phyloP scores from a whole-genome alignment of 768 basidiomycete genomes.

The Tephrocybe sp. region DNA sequence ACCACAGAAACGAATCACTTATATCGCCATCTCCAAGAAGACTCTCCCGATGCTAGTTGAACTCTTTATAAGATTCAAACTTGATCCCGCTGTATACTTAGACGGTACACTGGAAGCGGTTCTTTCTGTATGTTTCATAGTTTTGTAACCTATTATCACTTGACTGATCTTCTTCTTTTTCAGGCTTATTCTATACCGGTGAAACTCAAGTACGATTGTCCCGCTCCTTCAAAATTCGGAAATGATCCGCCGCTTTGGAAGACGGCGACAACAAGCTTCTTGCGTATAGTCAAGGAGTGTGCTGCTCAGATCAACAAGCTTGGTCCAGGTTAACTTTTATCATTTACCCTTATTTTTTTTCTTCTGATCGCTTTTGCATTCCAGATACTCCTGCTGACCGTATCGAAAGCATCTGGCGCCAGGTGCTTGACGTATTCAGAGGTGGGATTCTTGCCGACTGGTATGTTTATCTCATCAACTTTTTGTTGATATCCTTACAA shows the following conservation, averaged over 20 bases:
- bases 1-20: conserved; percentile 72
- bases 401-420: conserved; percentile 83
- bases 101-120: conserved; percentile 87
- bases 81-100: conserved; percentile 59
- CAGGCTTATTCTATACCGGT: conserved; percentile 90
- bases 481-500: neutral
- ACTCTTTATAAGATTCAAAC: conserved; percentile 70
- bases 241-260: conserved; percentile 92
- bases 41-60: conserved; percentile 82
- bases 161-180: neutral
- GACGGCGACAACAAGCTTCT: conserved; percentile 82
- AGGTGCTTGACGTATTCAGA: conserved; percentile 76
- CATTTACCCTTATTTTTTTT: neutral
- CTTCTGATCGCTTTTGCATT: neutral
- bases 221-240: conserved; percentile 83
- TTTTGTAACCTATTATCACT: neutral
- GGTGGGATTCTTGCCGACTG: conserved; percentile 86
- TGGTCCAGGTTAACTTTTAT: conserved; percentile 40
- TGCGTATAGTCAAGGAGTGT: conserved; percentile 72
- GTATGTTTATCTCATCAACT: conserved; percentile 32
- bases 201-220: conserved; percentile 94
- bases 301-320: conserved; percentile 50
- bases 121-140: conserved; percentile 45
- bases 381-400: conserved; percentile 61
- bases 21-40: conserved; percentile 87